A percentile compares a stretch with the other conserved stretches of the same genome.
Evolutionary conservation across 2,329 filamentous ascomycete genomes (phyloP).

Genomic region (Epicoccum nigrum): DNA sequence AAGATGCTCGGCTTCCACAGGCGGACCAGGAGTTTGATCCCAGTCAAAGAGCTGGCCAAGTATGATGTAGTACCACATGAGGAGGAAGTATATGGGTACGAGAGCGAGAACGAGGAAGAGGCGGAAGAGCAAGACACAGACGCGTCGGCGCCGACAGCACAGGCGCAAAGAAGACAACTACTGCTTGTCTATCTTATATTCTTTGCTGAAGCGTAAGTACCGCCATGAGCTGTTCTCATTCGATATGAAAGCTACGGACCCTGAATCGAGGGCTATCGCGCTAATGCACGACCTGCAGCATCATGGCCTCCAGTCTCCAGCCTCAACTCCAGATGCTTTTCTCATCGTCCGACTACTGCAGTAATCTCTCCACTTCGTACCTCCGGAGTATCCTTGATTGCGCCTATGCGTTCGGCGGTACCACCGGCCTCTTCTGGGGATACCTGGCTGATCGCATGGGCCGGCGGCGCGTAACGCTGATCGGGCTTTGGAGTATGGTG

Average conservation of each 20-base stretch:
- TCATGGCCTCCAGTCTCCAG: constrained; percentile 57
- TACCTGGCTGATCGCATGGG: constrained; percentile 53
- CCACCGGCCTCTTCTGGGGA: constrained; percentile 54
- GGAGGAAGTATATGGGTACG: constrained; percentile 32
- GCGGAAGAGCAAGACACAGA: constrained; percentile 32
- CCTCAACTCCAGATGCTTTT: constrained; percentile 55
- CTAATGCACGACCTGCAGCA: constrained; percentile 34
- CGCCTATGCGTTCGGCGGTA: constrained; percentile 55
- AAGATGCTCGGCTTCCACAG: constrained; percentile 53
- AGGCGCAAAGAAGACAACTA: constrained; percentile 42
- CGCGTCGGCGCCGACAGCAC: constrained; percentile 20
- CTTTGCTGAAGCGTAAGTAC: constrained; percentile 54
- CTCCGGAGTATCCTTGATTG: constrained; percentile 56
- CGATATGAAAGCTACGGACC: constrained; percentile 2
- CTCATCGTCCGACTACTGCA: constrained; percentile 52
- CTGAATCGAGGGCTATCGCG: constrained; percentile 15
- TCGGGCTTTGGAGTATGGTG: constrained; percentile 53
- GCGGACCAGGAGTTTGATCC: constrained; percentile 51
- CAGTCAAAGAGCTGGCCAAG: constrained; percentile 51
- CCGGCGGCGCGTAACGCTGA: constrained; percentile 51
- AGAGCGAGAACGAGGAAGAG: constrained; percentile 38
- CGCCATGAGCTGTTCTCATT: not conserved
- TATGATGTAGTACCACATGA: constrained; percentile 48
- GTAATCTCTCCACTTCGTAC: constrained; percentile 54
- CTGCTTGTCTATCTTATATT: constrained; percentile 54